A percentile compares a stretch with the other conserved stretches of the same genome.
Conservation (phyloP, 108 stramenopile species). For the Cyclostephanos tholiformis region DNA sequence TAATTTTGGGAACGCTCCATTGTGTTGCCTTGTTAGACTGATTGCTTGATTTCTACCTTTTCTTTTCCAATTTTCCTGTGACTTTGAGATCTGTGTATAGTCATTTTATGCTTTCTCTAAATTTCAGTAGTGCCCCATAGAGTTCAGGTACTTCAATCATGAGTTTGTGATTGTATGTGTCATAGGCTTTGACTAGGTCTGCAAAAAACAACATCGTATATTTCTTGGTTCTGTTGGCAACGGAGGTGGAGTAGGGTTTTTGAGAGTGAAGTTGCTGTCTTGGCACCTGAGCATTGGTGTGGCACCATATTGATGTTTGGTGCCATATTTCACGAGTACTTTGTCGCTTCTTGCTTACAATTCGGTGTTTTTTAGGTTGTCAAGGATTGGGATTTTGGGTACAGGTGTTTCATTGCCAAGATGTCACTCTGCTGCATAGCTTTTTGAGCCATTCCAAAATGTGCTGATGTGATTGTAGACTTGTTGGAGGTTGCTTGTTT, state of each 20-base stretch:
- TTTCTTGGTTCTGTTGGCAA: slow-evolving; percentile 10
- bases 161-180: slow-evolving; percentile 26
- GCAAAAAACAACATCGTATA: slow-evolving; percentile 24
- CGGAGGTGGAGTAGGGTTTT: slow-evolving; percentile 21
- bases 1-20: too few relatives aligned
- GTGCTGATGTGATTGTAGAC: background rate
- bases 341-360: slow-evolving; percentile 2
- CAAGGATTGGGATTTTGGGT: slow-evolving; percentile 11
- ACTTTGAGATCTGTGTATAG: slow-evolving; percentile 12
- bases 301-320: slow-evolving; percentile 16
- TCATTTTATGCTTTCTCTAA: background rate
- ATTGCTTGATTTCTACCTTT: too few relatives aligned
- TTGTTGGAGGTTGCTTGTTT: background rate
- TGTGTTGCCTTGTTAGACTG: too few relatives aligned
- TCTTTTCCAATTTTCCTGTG: slow-evolving; percentile 6
- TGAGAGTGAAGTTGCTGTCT: slow-evolving; percentile 23
- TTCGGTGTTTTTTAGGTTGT: slow-evolving; percentile 18
- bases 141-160: slow-evolving; percentile 13
- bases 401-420: slow-evolving; percentile 5
- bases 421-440: slow-evolving; percentile 20
- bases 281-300: slow-evolving; percentile 16
- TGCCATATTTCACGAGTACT: slow-evolving; percentile 20
- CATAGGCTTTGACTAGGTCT: slow-evolving; percentile 37
- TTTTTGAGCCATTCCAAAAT: slow-evolving; percentile 11
- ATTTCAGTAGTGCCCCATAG: slow-evolving; percentile 19